Conservation (phyloP, 176 grass and related monocot genomes). For the Musa troglodytarum region DNA sequence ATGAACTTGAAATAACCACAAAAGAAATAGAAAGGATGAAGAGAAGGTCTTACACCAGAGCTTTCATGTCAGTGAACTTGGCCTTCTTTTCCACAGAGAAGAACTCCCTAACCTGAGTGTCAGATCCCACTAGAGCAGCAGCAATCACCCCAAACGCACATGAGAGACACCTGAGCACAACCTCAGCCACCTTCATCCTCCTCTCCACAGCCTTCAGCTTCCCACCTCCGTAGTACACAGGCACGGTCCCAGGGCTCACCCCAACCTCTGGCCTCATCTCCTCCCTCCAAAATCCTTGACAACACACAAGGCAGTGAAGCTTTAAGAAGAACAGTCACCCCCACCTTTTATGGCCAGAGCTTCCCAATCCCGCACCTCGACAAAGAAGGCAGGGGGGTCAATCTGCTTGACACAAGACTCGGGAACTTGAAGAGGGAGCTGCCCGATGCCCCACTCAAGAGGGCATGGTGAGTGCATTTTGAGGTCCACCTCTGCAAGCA, state of each 20-base stretch:
- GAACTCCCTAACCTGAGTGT: constrained; percentile 44
- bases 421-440: no score
- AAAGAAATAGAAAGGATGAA: background rate
- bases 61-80: constrained; percentile 60
- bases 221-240: constrained; percentile 3
- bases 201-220: constrained; percentile 28
- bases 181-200: constrained; percentile 52
- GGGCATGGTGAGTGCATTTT: no score
- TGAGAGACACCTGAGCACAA: constrained; percentile 35
- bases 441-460: no score
- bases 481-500: no score
- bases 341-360: no score
- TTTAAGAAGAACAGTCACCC: no score
- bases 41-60: constrained; percentile 36
- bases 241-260: constrained; percentile 20
- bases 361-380: no score
- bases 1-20: background rate
- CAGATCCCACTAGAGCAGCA: constrained; percentile 43
- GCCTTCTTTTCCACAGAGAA: constrained; percentile 54
- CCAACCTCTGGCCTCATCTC: background rate
- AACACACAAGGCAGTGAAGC: no score
- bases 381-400: no score
- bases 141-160: constrained; percentile 25
- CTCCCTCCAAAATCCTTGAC: background rate
- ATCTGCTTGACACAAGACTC: no score